Percentiles rank a stretch among this genome's conserved stretches.
Conservation (phyloP, 768 basidiomycete genomes). For the Glaciozyma martinii region DNA sequence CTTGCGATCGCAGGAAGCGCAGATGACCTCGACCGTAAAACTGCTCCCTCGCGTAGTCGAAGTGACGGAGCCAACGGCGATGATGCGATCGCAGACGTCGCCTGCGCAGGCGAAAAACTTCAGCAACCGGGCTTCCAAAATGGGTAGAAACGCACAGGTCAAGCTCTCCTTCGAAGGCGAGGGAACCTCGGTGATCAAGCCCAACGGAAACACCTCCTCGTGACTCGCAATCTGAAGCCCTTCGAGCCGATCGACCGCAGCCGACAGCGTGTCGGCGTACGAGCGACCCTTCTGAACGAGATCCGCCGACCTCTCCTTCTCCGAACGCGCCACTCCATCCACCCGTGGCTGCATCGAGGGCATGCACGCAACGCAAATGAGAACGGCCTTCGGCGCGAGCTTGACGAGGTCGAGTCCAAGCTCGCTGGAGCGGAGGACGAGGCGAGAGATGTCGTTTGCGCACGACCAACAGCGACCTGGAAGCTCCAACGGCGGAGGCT, state of each 20-base stretch:
- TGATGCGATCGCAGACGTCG: slow-evolving; percentile 4
- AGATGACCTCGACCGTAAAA: neutral
- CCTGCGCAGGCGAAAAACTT: neutral
- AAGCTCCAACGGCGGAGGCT: neutral
- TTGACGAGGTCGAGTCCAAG: neutral
- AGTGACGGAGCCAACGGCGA: neutral
- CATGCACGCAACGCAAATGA: neutral
- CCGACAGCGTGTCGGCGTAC: neutral
- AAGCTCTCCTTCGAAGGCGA: neutral
- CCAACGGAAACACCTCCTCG: neutral
- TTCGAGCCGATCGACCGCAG: neutral
- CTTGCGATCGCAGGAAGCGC: neutral
- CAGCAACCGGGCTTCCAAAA: neutral
- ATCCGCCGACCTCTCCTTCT: neutral
- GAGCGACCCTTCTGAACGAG: neutral
- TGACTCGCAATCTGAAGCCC: neutral
- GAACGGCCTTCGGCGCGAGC: neutral
- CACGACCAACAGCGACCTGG: neutral
- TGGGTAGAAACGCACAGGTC: neutral
- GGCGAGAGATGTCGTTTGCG: neutral
- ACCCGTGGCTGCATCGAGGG: neutral
- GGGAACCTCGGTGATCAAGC: too few species aligned
- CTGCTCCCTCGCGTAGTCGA: too few species aligned
- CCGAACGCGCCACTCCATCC: neutral
- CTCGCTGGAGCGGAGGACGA: neutral